Percentiles rank a stretch among this genome's conserved stretches.
Evolutionary conservation across 495 filamentous ascomycete genomes (phyloP).

Genomic region (Penicillium flavigenum): DNA sequence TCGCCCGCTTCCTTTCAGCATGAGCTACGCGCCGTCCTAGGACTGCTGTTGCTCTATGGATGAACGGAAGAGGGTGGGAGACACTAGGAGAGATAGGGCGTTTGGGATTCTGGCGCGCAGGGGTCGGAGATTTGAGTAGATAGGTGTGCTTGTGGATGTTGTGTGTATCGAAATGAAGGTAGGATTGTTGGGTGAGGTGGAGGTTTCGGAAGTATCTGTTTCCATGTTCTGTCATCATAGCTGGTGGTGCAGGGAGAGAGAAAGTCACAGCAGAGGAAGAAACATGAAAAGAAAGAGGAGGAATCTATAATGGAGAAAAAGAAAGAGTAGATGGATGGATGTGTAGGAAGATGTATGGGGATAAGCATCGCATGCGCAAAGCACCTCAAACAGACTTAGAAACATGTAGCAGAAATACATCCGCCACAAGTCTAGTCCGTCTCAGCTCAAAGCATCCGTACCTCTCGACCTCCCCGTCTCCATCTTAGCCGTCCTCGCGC

Average conservation of each 20-base stretch:
- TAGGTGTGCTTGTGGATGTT: background rate
- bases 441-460: conserved; percentile 52
- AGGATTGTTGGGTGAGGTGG: conserved; percentile 3
- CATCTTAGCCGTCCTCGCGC: conserved; percentile 83
- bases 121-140: background rate
- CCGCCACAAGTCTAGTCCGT: background rate
- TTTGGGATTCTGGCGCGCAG: background rate
- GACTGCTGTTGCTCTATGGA: conserved; percentile 34
- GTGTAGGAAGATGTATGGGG: background rate
- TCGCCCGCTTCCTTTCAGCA: conserved; percentile 4
- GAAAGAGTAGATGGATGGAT: background rate
- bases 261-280: background rate
- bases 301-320: conserved; percentile 6
- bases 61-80: background rate
- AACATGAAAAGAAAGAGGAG: background rate
- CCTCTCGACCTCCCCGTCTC: conserved; percentile 71
- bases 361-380: background rate
- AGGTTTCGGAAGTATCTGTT: conserved; percentile 55
- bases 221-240: conserved; percentile 49
- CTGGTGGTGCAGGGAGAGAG: conserved; percentile 19
- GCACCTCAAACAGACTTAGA: background rate
- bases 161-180: background rate
- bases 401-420: background rate
- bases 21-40: conserved; percentile 23
- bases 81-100: background rate